Evolutionary conservation across 345 rosid genomes (phyloP), one percentile per base, ranked within the genome.

Genomic region (Rhodomyrtus tomentosa): DNA sequence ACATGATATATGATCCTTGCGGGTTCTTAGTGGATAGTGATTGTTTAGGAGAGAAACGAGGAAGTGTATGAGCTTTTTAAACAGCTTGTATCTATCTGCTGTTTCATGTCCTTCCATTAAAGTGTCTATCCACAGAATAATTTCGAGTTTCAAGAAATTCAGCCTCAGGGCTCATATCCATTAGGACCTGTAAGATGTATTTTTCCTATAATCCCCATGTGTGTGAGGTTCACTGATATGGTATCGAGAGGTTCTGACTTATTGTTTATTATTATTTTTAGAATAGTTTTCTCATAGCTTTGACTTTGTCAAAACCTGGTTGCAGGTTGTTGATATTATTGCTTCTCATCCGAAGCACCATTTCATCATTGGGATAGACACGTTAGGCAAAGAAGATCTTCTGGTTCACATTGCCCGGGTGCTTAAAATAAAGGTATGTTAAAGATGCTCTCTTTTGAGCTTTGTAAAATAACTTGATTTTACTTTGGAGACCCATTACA

Each of bases 371-470:
- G 98, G 92, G 80, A 81, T 96, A 80, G 95, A 94, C 85, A 84
- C 90, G 22, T 83, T 95, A 87, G 99, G 99, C 38, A 95, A 95
- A 81, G 97, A 96, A 88, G 92, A 96, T 18, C 91, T 95, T 54
- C 88, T 96, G 56, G 80, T 93, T 86, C 90, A 91, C 72, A 88
- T 96, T 83, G 88, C 94, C 5, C 89, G 81, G 21, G 76, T 84
- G 85, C 94, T 96, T 27, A 87, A 93, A 29, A 88, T 84, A 76
- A 96, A 96, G 95, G 97, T 91, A 25, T 81, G 87, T 25, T 74
- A 25, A 81, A 50, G 45, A 68, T 0, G 7, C 76, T 68, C 76
- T 68, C 24, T 32, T 68, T 18, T 68, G 45, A 36, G 6, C 73
- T 29, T 4, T 59, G 73, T 68, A 68, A 68, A 68, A 68, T 32